Evolutionary conservation across 768 basidiomycete species (phyloP).

Genomic region (Kondoa subrosea): DNA sequence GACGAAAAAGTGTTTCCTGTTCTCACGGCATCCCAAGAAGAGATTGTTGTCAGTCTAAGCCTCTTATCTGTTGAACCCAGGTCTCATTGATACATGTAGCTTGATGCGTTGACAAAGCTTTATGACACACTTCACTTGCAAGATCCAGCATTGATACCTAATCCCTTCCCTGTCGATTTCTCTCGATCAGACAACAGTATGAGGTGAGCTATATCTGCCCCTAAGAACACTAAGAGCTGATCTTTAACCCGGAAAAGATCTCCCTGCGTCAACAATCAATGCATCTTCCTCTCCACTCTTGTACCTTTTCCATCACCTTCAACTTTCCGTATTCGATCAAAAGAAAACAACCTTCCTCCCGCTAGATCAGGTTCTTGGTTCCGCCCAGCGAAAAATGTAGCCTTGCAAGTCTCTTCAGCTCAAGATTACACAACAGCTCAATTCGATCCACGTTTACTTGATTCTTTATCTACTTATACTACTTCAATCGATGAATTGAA

Average conservation of each 20-base stretch:
- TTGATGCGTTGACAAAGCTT: conserved; percentile 2
- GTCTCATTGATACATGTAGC: neutral
- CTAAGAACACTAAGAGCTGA: neutral
- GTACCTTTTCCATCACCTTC: neutral
- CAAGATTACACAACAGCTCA: neutral
- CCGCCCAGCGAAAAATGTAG: neutral
- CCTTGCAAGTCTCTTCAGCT: neutral
- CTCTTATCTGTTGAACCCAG: neutral
- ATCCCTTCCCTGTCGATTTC: neutral
- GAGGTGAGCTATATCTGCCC: neutral
- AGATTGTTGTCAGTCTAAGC: neutral
- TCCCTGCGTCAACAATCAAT: neutral
- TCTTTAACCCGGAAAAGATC: neutral
- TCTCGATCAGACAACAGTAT: neutral
- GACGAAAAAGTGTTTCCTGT: neutral
- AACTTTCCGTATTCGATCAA: neutral
- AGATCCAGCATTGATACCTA: neutral
- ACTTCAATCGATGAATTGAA: neutral
- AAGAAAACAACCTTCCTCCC: neutral
- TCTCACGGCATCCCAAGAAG: neutral
- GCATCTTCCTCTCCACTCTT: neutral
- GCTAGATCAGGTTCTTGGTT: too few species aligned
- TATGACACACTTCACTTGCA: neutral
- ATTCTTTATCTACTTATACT: neutral
- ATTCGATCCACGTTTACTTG: neutral